phyloP scores from a whole-genome alignment of 179 eudicot genomes.

The Beta corolliflora region DNA sequence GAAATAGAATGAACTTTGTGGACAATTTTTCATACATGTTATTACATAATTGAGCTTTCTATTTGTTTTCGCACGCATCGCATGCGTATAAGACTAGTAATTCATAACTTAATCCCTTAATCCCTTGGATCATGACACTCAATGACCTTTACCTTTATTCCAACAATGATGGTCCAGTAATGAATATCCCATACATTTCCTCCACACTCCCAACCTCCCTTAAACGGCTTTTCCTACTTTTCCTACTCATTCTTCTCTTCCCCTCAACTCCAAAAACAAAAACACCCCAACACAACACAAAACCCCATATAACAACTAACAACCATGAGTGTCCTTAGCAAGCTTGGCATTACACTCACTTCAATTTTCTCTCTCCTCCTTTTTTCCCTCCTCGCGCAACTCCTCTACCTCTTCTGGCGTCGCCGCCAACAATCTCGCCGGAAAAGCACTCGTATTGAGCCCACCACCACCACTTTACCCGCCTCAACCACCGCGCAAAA shows the following conservation, averaged over 20 bases:
- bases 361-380: slow-evolving; percentile 36
- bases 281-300: neutral
- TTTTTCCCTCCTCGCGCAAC: slow-evolving; percentile 40
- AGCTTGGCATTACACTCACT: slow-evolving; percentile 38
- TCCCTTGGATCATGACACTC: neutral
- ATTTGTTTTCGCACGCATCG: no score
- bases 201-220: neutral
- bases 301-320: no score
- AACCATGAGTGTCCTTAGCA: slow-evolving; percentile 37
- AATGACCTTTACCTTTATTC: neutral
- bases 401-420: slow-evolving; percentile 48
- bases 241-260: neutral
- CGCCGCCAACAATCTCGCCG: slow-evolving; percentile 35
- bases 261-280: neutral
- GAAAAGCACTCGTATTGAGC: slow-evolving; percentile 14
- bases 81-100: no score
- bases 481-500: slow-evolving; percentile 31
- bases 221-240: neutral
- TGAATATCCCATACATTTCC: neutral
- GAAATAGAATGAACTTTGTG: no score
- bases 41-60: no score
- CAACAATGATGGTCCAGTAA: neutral
- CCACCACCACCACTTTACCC: slow-evolving; percentile 25
- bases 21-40: no score
- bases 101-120: no score